Conservation (phyloP, 2,329 filamentous ascomycete species). For the Pseudopithomyces maydicus region DNA sequence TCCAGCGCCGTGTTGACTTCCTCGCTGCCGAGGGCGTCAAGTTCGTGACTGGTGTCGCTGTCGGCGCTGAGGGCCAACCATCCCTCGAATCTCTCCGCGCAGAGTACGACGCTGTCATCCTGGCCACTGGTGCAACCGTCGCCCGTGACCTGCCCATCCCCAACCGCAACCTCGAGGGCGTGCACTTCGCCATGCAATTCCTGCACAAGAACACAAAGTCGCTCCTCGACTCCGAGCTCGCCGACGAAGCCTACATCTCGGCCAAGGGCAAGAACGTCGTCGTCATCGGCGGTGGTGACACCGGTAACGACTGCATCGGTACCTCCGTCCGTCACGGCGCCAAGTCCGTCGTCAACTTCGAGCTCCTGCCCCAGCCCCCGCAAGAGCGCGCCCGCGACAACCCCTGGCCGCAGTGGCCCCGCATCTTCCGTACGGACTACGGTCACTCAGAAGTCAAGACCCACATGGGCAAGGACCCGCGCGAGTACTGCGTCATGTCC, state of each 20-base stretch:
- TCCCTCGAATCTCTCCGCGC: slow-evolving; percentile 74
- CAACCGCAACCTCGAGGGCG: slow-evolving; percentile 83
- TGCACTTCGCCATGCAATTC: slow-evolving; percentile 98
- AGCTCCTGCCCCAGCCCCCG: slow-evolving; percentile 90
- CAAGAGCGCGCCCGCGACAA: slow-evolving; percentile 90
- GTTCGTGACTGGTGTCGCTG: slow-evolving; percentile 77
- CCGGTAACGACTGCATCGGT: slow-evolving; percentile 96
- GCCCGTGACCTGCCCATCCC: slow-evolving; percentile 91
- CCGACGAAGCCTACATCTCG: slow-evolving; percentile 85
- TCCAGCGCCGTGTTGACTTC: slow-evolving; percentile 93
- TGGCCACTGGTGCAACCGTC: slow-evolving; percentile 91
- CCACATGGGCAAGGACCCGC: slow-evolving; percentile 93
- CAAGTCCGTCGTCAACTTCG: slow-evolving; percentile 95
- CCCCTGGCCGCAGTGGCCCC: slow-evolving; percentile 98
- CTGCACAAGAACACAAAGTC: slow-evolving; percentile 98
- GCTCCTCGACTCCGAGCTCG: slow-evolving; percentile 86
- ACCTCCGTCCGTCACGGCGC: slow-evolving; percentile 94
- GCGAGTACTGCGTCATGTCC: slow-evolving; percentile 98
- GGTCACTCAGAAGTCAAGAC: slow-evolving; percentile 95
- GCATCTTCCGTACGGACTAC: slow-evolving; percentile 98
- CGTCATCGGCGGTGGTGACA: slow-evolving; percentile 97
- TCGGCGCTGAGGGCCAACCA: slow-evolving; percentile 76
- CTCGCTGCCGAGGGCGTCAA: slow-evolving; percentile 87
- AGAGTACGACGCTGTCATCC: slow-evolving; percentile 80
- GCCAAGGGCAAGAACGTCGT: slow-evolving; percentile 96